phyloP scores from a whole-genome alignment of 1,139 yeast species.

The Geotrichum reessii region DNA sequence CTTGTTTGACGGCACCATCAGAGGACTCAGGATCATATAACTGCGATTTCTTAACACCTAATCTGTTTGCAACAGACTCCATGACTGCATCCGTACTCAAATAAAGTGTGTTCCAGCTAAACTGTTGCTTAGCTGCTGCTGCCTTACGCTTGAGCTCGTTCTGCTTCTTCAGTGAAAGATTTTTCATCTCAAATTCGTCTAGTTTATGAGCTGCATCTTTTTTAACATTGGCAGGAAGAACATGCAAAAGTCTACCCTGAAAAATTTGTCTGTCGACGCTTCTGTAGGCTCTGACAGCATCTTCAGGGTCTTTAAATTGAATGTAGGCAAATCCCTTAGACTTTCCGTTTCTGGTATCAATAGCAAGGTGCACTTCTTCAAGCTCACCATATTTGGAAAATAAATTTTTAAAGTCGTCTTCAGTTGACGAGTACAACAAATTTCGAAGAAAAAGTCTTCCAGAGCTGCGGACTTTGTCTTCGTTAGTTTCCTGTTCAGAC shows the following conservation, averaged over 20 bases:
- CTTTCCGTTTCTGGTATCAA: conserved; percentile 82
- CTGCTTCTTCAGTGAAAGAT: conserved; percentile 88
- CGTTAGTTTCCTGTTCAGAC: conserved; percentile 44
- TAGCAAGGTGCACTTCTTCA: conserved; percentile 71
- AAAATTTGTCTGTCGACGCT: conserved; percentile 80
- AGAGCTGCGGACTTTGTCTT: conserved; percentile 54
- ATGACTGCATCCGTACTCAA: conserved; percentile 90
- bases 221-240: conserved; percentile 78
- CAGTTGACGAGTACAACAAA: conserved; percentile 72
- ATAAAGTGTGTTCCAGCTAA: conserved; percentile 91
- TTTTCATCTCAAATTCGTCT: conserved; percentile 85
- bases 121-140: conserved; percentile 77
- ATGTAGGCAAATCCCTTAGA: conserved; percentile 93
- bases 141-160: conserved; percentile 75
- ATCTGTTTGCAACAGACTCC: conserved; percentile 76
- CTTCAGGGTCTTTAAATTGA: conserved; percentile 57
- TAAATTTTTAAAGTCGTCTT: conserved; percentile 63
- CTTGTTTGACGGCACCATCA: conserved; percentile 92
- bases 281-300: conserved; percentile 71
- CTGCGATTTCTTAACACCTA: conserved; percentile 79
- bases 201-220: conserved; percentile 60
- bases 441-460: conserved; percentile 88
- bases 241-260: conserved; percentile 90
- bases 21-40: conserved; percentile 83
- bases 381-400: conserved; percentile 45